phyloP scores from a whole-genome alignment of 2,329 filamentous ascomycete genomes.

The Nigrospora sphaerica region DNA sequence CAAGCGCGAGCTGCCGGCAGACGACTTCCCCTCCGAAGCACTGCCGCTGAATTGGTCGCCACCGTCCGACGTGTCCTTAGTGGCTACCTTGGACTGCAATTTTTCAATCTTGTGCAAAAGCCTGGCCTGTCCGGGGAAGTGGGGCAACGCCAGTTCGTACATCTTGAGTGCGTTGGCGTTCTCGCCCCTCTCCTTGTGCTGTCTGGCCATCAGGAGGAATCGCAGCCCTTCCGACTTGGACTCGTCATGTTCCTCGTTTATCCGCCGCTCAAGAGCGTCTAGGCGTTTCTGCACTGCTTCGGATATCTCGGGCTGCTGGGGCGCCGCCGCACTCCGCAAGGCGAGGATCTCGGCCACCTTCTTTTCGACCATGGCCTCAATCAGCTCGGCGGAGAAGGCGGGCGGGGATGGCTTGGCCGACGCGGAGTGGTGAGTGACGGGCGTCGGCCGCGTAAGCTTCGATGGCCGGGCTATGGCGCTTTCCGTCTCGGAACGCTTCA shows the following conservation, averaged over 20 bases:
- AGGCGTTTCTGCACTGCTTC: slow-evolving; percentile 75
- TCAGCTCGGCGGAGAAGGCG: slow-evolving; percentile 60
- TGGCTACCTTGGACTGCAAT: slow-evolving; percentile 44
- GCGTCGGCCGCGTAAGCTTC: slow-evolving; percentile 36
- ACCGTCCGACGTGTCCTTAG: slow-evolving; percentile 19
- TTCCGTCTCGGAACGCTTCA: no score
- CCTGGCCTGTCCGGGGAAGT: slow-evolving; percentile 81
- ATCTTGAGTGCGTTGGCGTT: slow-evolving; percentile 71
- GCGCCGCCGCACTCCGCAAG: slow-evolving; percentile 54
- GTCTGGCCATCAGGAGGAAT: slow-evolving; percentile 82
- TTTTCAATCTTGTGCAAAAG: slow-evolving; percentile 62
- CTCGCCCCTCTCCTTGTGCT: slow-evolving; percentile 80
- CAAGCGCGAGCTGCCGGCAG: neutral
- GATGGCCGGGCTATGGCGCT: slow-evolving; percentile 26
- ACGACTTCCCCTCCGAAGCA: neutral
- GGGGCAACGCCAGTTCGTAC: slow-evolving; percentile 78
- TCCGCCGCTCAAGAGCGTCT: slow-evolving; percentile 78
- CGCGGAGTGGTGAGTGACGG: slow-evolving; percentile 18
- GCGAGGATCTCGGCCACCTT: slow-evolving; percentile 88
- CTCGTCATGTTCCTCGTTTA: slow-evolving; percentile 68
- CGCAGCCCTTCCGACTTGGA: slow-evolving; percentile 74
- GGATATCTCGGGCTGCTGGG: slow-evolving; percentile 49
- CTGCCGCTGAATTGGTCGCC: slow-evolving; percentile 2
- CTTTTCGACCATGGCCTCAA: slow-evolving; percentile 87
- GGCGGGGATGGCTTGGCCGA: slow-evolving; percentile 8